Evolutionary conservation across 495 filamentous ascomycete species (phyloP), one percentile per base, ranked within the genome.

Genomic region (Neurospora sp.): DNA sequence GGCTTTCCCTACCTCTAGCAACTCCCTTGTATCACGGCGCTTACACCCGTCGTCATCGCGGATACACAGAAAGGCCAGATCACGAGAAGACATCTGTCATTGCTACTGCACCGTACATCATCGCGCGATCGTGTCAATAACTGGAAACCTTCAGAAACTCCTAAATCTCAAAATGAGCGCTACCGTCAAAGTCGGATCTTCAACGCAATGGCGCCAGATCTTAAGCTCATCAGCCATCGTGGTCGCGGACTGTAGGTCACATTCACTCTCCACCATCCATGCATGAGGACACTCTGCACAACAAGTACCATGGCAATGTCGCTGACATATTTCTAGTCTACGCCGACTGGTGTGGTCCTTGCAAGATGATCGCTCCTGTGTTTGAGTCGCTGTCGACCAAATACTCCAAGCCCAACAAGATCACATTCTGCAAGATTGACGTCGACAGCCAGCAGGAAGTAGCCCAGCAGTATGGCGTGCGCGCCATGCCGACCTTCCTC

Each of bases 401-500:
- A 71, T 85, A 88, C 78, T 81, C 86, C 20, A 86, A 85, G 73
- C 85, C 87, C 3, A 80, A 82, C 70, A 84, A 82, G 77, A 84
- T 91, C 72, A 85, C 85, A 23, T 91, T 91, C 80, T 84, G 81
- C 73, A 91, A 91, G 77, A 84, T 90, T 77, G 83, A 91, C 77
- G 88, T 89, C 74, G 89, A 91, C 78, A 82, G 76, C 70, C 88
- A 87, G 73, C 78, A 83, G 62, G 84, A 88, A n/a, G 82, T 91
- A 54, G 86, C 89, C 12, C 76, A 83, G 59, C 77, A 81, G 74
- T 89, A 90, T 76, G 78, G 82, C 71, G 85, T 91, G 46, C 78
- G 81, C 76, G 91, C 90, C 37, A 90, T 93, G 88, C 94, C 94
- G 1, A 97, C 94, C 69, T 97, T 98, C 85, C 86, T 97, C 73